Conservation (phyloP, 345 rosid species). For the Excoecaria agallocha region DNA sequence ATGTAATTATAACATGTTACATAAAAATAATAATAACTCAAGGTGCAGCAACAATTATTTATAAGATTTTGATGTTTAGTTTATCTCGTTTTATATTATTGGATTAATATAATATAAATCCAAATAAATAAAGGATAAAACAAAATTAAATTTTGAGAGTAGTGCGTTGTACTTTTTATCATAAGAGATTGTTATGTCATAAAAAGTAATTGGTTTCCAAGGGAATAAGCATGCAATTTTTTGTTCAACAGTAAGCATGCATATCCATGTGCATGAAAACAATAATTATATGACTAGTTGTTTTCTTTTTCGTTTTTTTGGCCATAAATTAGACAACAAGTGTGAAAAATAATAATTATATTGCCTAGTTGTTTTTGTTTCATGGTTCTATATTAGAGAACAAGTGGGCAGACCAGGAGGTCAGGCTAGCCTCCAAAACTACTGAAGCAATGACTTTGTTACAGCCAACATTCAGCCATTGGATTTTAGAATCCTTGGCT, state of each 20-base stretch:
- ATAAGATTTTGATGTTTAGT: too few relatives aligned
- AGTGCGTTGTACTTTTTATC: background rate
- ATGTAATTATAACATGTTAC: too few relatives aligned
- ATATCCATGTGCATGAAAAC: slow-evolving; percentile 24
- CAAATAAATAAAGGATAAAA: too few relatives aligned
- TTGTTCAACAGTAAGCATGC: slow-evolving; percentile 14
- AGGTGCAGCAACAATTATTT: too few relatives aligned
- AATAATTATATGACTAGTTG: background rate
- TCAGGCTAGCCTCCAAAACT: background rate
- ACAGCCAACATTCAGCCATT: too few relatives aligned
- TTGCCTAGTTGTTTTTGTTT: too few relatives aligned
- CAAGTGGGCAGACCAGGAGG: slow-evolving; percentile 27
- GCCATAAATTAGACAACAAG: background rate
- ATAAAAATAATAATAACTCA: too few relatives aligned
- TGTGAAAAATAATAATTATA: too few relatives aligned
- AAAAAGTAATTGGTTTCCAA: background rate
- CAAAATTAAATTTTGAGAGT: background rate
- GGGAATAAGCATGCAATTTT: slow-evolving; percentile 1
- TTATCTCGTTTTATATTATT: too few relatives aligned
- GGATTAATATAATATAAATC: too few relatives aligned
- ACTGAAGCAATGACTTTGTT: background rate
- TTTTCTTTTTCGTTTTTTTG: background rate
- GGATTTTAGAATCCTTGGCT: too few relatives aligned
- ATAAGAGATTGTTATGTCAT: background rate
- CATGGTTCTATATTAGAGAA: background rate